phyloP scores from a whole-genome alignment of 345 rosid genomes.

The Syzygium grande region DNA sequence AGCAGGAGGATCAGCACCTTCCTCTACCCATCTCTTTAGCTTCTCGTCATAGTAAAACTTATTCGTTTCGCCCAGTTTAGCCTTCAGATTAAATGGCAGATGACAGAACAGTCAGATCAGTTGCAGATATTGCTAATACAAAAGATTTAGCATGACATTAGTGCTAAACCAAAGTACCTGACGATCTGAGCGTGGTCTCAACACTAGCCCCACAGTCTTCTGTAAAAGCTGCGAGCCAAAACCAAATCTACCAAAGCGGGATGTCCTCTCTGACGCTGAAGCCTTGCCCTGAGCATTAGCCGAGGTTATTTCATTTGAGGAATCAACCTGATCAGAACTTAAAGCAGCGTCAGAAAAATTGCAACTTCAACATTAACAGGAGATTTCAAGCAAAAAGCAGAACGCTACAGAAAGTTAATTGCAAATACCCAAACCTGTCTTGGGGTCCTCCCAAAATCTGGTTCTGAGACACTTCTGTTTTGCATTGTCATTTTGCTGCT shows the following conservation, averaged over 20 bases:
- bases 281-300: slow-evolving; percentile 51
- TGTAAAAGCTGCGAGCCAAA: slow-evolving; percentile 75
- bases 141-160: not conserved
- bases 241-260: slow-evolving; percentile 77
- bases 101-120: not conserved
- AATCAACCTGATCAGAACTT: slow-evolving; percentile 35
- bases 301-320: slow-evolving; percentile 40
- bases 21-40: slow-evolving; percentile 97
- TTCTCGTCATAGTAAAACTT: slow-evolving; percentile 89
- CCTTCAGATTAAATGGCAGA: slow-evolving; percentile 27
- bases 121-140: not conserved
- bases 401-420: not conserved
- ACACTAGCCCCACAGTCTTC: slow-evolving; percentile 77
- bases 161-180: slow-evolving; percentile 41
- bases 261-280: slow-evolving; percentile 35
- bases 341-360: not conserved
- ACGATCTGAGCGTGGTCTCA: slow-evolving; percentile 60
- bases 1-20: slow-evolving; percentile 82
- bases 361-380: not conserved
- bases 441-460: slow-evolving; percentile 69
- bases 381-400: not conserved
- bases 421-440: slow-evolving; percentile 41
- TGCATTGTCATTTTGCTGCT: slow-evolving; percentile 51
- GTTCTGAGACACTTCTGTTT: slow-evolving; percentile 79
- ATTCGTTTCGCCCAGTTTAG: slow-evolving; percentile 86